Conservation (phyloP, 2,329 filamentous ascomycete species). For the Gyromitra esculenta region DNA sequence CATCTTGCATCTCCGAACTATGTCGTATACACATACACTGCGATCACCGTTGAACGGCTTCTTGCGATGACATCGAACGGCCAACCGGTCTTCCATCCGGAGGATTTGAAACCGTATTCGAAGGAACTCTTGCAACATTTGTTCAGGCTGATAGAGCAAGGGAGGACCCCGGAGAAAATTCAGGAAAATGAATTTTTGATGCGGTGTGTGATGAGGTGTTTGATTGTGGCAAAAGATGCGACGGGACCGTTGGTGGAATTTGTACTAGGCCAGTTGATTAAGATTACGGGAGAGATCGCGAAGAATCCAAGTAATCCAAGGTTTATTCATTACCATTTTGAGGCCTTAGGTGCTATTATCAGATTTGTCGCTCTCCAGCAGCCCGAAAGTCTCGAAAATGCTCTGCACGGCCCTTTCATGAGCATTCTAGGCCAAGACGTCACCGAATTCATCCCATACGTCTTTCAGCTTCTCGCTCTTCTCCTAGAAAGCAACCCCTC, state of each 20-base stretch:
- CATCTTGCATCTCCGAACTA: slow-evolving; percentile 91
- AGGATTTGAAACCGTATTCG: slow-evolving; percentile 80
- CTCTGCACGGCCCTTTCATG: slow-evolving; percentile 84
- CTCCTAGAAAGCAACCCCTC: slow-evolving; percentile 86
- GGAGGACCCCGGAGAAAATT: slow-evolving; percentile 85
- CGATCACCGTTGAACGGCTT: slow-evolving; percentile 93
- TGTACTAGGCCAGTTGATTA: slow-evolving; percentile 83
- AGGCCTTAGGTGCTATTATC: slow-evolving; percentile 89
- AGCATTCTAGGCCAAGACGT: slow-evolving; percentile 82
- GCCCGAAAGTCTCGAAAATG: slow-evolving; percentile 78
- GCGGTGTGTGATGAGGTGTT: slow-evolving; percentile 96
- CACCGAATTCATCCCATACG: slow-evolving; percentile 93
- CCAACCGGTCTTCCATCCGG: slow-evolving; percentile 79
- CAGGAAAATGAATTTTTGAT: slow-evolving; percentile 99
- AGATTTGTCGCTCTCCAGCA: slow-evolving; percentile 74
- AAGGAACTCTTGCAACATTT: slow-evolving; percentile 89
- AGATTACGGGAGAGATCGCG: slow-evolving; percentile 90
- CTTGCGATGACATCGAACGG: slow-evolving; percentile 83
- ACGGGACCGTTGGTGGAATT: slow-evolving; percentile 77
- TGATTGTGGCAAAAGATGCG: slow-evolving; percentile 90
- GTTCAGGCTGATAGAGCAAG: slow-evolving; percentile 88
- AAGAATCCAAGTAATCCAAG: slow-evolving; percentile 95
- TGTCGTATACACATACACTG: slow-evolving; percentile 96
- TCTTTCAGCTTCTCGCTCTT: slow-evolving; percentile 93
- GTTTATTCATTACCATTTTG: slow-evolving; percentile 99